These are phyloP conservation scores for Capronia epimyces DNA, from an alignment of 2,329 filamentous ascomycete species.

Conservation along the genomic window DNA sequence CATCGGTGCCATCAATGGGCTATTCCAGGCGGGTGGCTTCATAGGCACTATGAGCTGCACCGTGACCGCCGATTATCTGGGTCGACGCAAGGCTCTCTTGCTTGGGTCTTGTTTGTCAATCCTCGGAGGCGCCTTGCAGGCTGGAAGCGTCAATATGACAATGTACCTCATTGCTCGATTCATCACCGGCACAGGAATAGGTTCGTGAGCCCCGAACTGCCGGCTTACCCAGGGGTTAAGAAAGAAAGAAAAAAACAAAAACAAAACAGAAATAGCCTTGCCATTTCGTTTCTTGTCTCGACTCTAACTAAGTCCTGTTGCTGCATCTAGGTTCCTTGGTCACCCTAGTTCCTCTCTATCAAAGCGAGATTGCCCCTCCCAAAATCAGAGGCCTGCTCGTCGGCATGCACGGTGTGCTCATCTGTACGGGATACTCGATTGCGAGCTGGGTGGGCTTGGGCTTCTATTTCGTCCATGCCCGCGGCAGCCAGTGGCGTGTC, in stretches of 20 bases:
- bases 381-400: conserved; percentile 20
- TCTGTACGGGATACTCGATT: conserved; percentile 13
- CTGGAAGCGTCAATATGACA: conserved; percentile 20
- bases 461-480: conserved; percentile 18
- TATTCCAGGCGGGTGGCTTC: conserved; percentile 7
- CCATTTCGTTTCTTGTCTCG: no score
- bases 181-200: conserved; percentile 17
- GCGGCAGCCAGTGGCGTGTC: conserved; percentile 16
- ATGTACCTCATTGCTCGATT: conserved; percentile 22
- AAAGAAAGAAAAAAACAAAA: no score
- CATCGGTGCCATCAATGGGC: conserved; percentile 28
- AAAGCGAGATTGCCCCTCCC: conserved; percentile 19
- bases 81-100: conserved; percentile 29
- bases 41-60: conserved; percentile 29
- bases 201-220: no score
- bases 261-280: no score
- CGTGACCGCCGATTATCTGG: conserved; percentile 2
- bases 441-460: conserved; percentile 21
- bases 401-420: conserved; percentile 16
- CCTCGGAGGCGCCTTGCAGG: conserved; percentile 19
- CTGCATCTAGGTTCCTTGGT: conserved; percentile 10
- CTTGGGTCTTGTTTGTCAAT: conserved; percentile 30
- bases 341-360: conserved; percentile 17
- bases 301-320: no score
- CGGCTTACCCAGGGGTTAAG: no score